Base-by-base conservation (phyloP, 192 early-diverging fungal species). In the Entrophospora sp. region DNA sequence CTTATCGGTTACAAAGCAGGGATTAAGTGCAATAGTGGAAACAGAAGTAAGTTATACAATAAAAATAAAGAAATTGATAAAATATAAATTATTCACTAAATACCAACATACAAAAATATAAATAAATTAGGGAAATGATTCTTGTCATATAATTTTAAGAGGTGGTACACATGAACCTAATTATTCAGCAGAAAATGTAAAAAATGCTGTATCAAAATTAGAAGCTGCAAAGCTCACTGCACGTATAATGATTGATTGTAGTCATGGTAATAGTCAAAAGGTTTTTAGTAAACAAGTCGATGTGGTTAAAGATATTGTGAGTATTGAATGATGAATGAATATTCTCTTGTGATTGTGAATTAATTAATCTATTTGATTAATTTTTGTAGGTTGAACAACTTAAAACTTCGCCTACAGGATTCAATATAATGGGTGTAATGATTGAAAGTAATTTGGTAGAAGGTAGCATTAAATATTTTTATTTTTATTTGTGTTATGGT, bases 181-280 rank as follows among this genome's bases (percentile, higher is more conserved):
- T 82, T 98, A 91, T 78, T 88, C 86, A 20, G 81, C 84, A 34
- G 77, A 81, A 14, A 78, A 89, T 43, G 81, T 97, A 27, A 71
- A 78, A 48, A 70, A 70, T 40, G 81, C 77, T 44, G 76, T 76
- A 4, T 71, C 73, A 59, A 81, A 86, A 61, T 73, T 94, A 48
- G 49, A 68, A 28, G 83, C 82, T 61, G 83, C 85, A 45, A 80
- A 76, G 58, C 67, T 79, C 60, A 76, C 79, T 65, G 40, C 80
- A 20, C 69, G 76, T 3, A 58, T 98, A 58, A 98, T 98, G 96
- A 75, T 97, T 61, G 96, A 98, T 71, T 94, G 91, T 76, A 92
- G 89, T 59, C 96, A 98, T 76, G 96, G 96, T 28, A 98, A 98
- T 81, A 87, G 83, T 64, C 79, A 72, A 60, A 98, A 98, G 75